Base-by-base conservation (phyloP, 805 yeast genomes). In the Sugiyamaella lignohabitans region DNA sequence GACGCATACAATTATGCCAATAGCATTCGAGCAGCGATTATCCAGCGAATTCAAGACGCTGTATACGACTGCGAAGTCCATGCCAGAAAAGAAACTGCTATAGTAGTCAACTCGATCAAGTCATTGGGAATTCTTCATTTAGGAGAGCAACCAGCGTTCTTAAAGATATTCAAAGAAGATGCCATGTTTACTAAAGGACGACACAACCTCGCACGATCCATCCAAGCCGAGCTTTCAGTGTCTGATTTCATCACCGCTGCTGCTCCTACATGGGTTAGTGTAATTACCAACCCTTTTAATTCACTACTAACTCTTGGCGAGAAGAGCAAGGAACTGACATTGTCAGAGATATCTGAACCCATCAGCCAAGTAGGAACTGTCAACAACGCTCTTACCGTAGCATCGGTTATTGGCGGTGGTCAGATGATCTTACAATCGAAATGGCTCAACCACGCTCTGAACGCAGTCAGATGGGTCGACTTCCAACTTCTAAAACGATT, bases 221-320 rank as follows among this genome's bases (percentile, higher is more conserved):
- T 89, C 22, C 71, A 76, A 41, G 78, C 78, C 21, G 73, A 76
- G 18, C 71, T 91, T 20, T 78, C 82, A 10, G 36, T 85, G 3
- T 45, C 71, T n/a, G 97, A 93, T 65, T 80, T 88, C 55, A 70
- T 89, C 59, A 95, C 89, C 54, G 86, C 95, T 3, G 74, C 84
- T 0, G 61, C 79, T 51, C 61, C 61, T 21, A 17, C 38, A 4
- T 39, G 51, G 50, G 24, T 23, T 11, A 5, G 18, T n/a, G n/a
- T 22, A 23, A 34, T 21, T 5, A 29, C 38, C 8, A 6, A 19
- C 16, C 34, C 46, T 19, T 27, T 27, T 8, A 17, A 18, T 8
- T 19, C 36, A 36, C 37, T 40, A 10, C 32, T 27, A 8, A 27
- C 32, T 27, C 32, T 27, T 27, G 18, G 19, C 27, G n/a, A n/a